Evolutionary conservation across 768 basidiomycete genomes (phyloP).

Genomic region (Clitopilus hobsonii): DNA sequence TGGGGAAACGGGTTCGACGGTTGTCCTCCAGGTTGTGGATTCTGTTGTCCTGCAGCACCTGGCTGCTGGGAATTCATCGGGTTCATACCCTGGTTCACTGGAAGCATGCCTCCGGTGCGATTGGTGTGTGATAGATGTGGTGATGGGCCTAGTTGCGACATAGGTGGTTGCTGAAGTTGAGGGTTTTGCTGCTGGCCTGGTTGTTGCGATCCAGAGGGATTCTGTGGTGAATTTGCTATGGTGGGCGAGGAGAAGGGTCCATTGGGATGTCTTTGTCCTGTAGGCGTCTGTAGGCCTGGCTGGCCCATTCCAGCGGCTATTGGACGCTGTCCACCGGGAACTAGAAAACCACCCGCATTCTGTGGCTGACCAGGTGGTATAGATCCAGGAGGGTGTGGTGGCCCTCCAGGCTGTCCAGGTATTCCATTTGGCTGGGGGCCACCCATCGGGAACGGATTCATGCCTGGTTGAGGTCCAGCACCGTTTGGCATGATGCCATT

Average conservation of each 20-base stretch:
- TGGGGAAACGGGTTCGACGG: conserved; percentile 37
- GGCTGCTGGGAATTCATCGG: conserved; percentile 29
- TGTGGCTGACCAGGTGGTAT: conserved; percentile 8
- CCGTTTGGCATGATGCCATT: conserved; percentile 25
- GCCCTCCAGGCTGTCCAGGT: conserved; percentile 18
- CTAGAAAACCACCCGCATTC: conserved; percentile 4
- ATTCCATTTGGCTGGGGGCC: conserved; percentile 19
- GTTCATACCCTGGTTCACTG: conserved; percentile 38
- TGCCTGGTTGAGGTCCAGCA: conserved; percentile 15
- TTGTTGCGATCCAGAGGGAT: conserved; percentile 22
- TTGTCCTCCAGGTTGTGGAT: conserved; percentile 27
- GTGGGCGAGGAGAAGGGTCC: conserved; percentile 64
- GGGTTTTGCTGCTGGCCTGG: conserved; percentile 12
- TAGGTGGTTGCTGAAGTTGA: conserved; percentile 30
- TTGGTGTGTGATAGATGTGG: conserved; percentile 44
- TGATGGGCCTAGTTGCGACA: conserved; percentile 49
- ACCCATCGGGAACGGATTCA: conserved; percentile 22
- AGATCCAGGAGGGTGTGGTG: conserved; percentile 9
- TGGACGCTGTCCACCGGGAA: conserved; percentile 23
- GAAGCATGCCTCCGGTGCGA: conserved; percentile 37
- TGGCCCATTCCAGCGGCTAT: conserved; percentile 17
- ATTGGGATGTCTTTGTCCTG: conserved; percentile 38
- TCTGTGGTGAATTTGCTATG: conserved; percentile 58
- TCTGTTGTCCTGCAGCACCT: background rate
- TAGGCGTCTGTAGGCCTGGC: conserved; percentile 16